A percentile compares a stretch with the other conserved stretches of the same genome.
phyloP scores from a whole-genome alignment of 2,329 filamentous ascomycete genomes.

The Colletotrichum melonis region DNA sequence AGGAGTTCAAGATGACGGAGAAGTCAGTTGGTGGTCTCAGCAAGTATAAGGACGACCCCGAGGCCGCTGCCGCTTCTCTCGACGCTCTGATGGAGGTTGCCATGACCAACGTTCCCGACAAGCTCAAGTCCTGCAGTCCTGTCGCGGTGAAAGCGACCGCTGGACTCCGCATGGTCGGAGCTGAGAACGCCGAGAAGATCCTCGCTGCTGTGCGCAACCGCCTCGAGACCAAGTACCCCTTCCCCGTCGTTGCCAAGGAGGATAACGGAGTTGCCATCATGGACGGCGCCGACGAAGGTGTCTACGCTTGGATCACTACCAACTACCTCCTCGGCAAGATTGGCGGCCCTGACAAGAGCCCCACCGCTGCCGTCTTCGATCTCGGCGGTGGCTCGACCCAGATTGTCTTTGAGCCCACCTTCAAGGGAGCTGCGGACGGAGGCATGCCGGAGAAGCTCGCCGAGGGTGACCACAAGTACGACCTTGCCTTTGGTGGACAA shows the following conservation, averaged over 20 bases:
- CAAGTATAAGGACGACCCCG: slow-evolving; percentile 86
- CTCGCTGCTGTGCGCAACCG: slow-evolving; percentile 85
- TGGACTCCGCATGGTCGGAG: slow-evolving; percentile 87
- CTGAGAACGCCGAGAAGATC: slow-evolving; percentile 84
- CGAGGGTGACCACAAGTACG: slow-evolving; percentile 96
- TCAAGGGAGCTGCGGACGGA: slow-evolving; percentile 76
- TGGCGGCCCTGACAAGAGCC: slow-evolving; percentile 87
- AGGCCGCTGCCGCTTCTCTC: slow-evolving; percentile 89
- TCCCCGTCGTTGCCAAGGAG: slow-evolving; percentile 89
- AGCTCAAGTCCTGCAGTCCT: slow-evolving; percentile 90
- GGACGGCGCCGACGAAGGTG: slow-evolving; percentile 96
- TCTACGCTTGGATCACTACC: slow-evolving; percentile 98
- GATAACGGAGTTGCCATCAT: slow-evolving; percentile 94
- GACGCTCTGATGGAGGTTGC: slow-evolving; percentile 90
- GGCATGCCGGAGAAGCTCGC: slow-evolving; percentile 88
- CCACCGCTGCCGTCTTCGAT: slow-evolving; percentile 95
- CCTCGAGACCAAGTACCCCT: slow-evolving; percentile 90
- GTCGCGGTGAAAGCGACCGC: slow-evolving; percentile 98
- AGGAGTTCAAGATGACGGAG: slow-evolving; percentile 93
- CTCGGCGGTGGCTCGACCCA: slow-evolving; percentile 97
- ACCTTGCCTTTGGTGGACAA: slow-evolving; percentile 88
- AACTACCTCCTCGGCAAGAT: slow-evolving; percentile 99
- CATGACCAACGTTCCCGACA: slow-evolving; percentile 84
- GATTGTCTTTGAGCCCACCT: slow-evolving; percentile 98
- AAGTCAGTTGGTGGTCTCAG: slow-evolving; percentile 87